Conservation (phyloP, 305 asterid species). For the Fraxinus nigra region DNA sequence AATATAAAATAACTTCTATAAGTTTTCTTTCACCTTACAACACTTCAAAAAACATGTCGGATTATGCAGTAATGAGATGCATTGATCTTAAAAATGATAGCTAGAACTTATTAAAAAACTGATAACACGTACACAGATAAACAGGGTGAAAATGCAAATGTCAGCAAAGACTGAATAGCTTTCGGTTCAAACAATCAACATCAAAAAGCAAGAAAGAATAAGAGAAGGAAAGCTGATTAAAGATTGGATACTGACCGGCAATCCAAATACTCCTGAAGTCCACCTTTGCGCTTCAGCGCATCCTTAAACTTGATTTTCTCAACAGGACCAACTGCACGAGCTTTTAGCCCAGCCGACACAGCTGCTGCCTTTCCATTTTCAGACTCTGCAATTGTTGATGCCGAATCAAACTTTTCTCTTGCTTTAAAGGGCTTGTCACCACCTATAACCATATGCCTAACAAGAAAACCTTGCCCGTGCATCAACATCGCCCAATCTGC, state of each 20-base stretch:
- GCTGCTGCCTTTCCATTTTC: constrained; percentile 83
- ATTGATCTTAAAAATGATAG: constrained; percentile 10
- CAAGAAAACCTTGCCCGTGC: constrained; percentile 67
- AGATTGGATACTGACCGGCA: constrained; percentile 66
- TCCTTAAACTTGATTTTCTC: constrained; percentile 93
- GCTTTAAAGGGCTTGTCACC: constrained; percentile 35
- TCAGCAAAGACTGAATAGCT: constrained; percentile 17
- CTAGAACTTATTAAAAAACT: constrained; percentile 4
- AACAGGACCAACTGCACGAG: constrained; percentile 76
- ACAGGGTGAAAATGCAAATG: constrained; percentile 9
- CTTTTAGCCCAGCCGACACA: constrained; percentile 81
- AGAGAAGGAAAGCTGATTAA: constrained; percentile 19
- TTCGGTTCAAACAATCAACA: constrained; percentile 14
- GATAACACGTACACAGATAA: constrained; percentile 11
- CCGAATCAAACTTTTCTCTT: constrained; percentile 43
- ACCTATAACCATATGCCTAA: constrained; percentile 48
- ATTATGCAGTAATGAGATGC: constrained; percentile 13
- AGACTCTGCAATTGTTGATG: constrained; percentile 43
- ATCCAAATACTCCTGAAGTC: constrained; percentile 88
- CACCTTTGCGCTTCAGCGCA: constrained; percentile 89
- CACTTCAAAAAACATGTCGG: neutral
- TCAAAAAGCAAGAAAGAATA: neutral
- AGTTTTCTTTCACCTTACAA: constrained; percentile 10
- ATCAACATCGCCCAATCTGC: constrained; percentile 88
- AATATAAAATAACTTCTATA: constrained; percentile 5